Base-by-base conservation (phyloP, 345 rosid species). In the Syzygium oleosum region DNA sequence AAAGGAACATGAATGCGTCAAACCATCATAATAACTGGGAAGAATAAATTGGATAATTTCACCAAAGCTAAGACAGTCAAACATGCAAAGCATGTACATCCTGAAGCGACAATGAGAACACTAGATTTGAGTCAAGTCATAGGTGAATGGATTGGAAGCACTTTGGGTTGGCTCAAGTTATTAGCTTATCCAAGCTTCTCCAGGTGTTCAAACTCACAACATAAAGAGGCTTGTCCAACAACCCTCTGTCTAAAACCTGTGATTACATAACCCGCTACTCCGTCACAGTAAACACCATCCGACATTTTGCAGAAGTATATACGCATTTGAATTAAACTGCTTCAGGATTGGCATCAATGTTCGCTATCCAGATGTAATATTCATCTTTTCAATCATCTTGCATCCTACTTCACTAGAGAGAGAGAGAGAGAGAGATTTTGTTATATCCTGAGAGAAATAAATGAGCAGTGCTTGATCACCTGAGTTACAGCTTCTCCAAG, bases 401-500 rank as follows among this genome's bases (percentile, higher is more conserved):
- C 83, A 73, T 73, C 83, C 25, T 19, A 73, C 27, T 38, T 73
- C 49, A 73, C 83, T 73, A 83, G 21, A 84, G 54, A 84, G 31
- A 46, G 52, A 51, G 43, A n/a, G 55, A 51, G n/a, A 85, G n/a
- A 53, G 63, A 52, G 61, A 34, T 84, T 17, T 41, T 31, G 21
- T 61, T 25, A 80, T 58, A 52, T 63, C 54, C n/a, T 49, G 13
- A 55, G 54, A 51, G 86, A 52, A 84, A 53, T 13, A 46, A 46
- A 49, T 49, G 2, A 25, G 53, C 77, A 68, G 65, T 85, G 52
- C 83, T 41, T 55, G 53, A 87, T 89, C 94, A 96, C 99, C 99
- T 92, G 94, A 88, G 90, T 93, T 61, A 83, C 92, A 88, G 88
- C 90, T 89, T 93, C 96, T 90, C 94, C 94, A 16, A 93, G 93